Evolutionary conservation across 441 rosid genomes (phyloP), one percentile per base, ranked within the genome.

Genomic region (Gossypium schwendimanii): DNA sequence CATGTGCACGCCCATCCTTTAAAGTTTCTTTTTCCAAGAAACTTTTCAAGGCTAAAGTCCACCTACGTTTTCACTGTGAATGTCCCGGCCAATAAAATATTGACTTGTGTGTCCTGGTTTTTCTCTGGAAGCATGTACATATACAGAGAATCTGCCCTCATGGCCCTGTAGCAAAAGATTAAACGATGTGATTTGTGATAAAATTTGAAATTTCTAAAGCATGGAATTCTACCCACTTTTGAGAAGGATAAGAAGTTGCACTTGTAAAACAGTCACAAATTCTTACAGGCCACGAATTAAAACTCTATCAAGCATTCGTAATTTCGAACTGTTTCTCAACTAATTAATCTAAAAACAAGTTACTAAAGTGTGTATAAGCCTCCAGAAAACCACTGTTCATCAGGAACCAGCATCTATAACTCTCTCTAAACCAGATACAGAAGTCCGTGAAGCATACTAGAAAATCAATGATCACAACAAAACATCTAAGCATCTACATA

Each of bases 51-150:
- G 47, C 65, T 31, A 36, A 55, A 61, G 47, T 74, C 72, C 61
- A 31, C 61, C 61, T 68, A 87, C 94, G 85, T 86, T 83, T 58
- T 82, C 86, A 76, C 90, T 85, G 78, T 68, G 88, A 74, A 89
- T 85, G 71, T 87, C 94, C 57, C 85, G 84, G 66, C 87, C 86
- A 36, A 71, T 77, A 82, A 89, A 89, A 79, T 86, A 86, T 64
- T 52, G 83, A 77, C 94, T 89, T 5, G 66, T 72, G 58, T 85
- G 94, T 49, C 81, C 74, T 63, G 90, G 84, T 66, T 36, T 84
- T 71, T 79, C 89, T 81, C 76, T 87, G 28, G 94, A 89, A n/a
- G 94, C 86, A 41, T 89, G 94, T 41, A 87, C 86, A 79, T 82
- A 89, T 72, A 89, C 83, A 26, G 90, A 71, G 75, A 78, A 87